These are phyloP conservation scores for Metarhizium anisopliae DNA, from an alignment of 2,329 filamentous ascomycete species.

Conservation along the genomic window DNA sequence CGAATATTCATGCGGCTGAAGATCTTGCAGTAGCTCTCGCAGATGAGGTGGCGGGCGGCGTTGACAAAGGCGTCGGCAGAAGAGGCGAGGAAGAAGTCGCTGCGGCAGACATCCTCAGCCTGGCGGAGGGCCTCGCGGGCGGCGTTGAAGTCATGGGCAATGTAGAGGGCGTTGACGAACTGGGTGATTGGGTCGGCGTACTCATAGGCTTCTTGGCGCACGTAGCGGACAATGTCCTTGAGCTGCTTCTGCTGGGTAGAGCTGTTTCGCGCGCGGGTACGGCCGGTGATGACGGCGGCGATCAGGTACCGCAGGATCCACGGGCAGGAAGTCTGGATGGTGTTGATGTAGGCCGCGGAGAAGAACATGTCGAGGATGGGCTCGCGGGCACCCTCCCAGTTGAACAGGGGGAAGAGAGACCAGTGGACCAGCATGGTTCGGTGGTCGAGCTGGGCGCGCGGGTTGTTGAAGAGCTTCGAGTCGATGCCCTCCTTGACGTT, in stretches of 20 bases:
- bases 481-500: constrained; percentile 92
- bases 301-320: constrained; percentile 94
- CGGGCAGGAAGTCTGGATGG: constrained; percentile 93
- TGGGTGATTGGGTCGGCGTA: constrained; percentile 93
- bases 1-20: constrained; percentile 97
- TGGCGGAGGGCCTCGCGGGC: constrained; percentile 78
- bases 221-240: constrained; percentile 92
- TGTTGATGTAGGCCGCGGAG: constrained; percentile 96
- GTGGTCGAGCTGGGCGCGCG: constrained; percentile 89
- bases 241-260: constrained; percentile 93
- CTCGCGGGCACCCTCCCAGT: constrained; percentile 87
- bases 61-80: constrained; percentile 87
- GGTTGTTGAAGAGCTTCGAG: constrained; percentile 90
- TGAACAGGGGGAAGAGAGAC: constrained; percentile 98
- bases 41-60: constrained; percentile 90
- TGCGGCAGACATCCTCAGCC: constrained; percentile 83
- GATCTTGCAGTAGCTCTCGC: constrained; percentile 99
- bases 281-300: constrained; percentile 90
- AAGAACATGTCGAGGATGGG: constrained; percentile 93
- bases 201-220: constrained; percentile 95
- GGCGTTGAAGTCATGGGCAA: constrained; percentile 83
- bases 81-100: constrained; percentile 90
- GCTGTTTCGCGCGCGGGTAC: constrained; percentile 70
- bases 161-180: constrained; percentile 92
- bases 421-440: constrained; percentile 97